phyloP scores from a whole-genome alignment of 1,139 yeast genomes.

The Candida smagusa region DNA sequence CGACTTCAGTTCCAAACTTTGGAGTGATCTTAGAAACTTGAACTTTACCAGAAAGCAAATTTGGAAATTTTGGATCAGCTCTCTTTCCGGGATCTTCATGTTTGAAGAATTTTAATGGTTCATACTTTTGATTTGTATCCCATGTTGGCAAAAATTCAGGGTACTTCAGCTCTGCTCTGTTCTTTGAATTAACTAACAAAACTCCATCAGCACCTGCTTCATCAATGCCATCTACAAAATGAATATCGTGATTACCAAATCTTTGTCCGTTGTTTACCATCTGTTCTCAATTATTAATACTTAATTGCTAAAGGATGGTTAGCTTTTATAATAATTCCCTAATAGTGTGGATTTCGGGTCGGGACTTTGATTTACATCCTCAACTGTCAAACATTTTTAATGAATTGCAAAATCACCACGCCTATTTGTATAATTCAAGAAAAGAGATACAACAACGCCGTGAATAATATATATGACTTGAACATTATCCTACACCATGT shows the following conservation, averaged over 20 bases:
- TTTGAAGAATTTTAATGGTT: slow-evolving; percentile 36
- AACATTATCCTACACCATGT: too few species aligned
- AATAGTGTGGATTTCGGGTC: not conserved
- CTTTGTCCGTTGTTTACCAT: slow-evolving; percentile 11
- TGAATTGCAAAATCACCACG: too few species aligned
- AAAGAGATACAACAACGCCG: too few species aligned
- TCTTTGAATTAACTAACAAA: slow-evolving; percentile 26
- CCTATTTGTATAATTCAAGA: too few species aligned
- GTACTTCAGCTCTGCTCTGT: slow-evolving; percentile 12
- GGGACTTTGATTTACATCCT: not conserved
- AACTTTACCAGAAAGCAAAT: slow-evolving; percentile 40
- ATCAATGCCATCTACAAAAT: slow-evolving; percentile 37
- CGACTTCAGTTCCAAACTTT: slow-evolving; percentile 25
- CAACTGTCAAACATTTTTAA: not conserved
- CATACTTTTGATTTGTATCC: slow-evolving; percentile 40
- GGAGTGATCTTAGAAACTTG: slow-evolving; percentile 24
- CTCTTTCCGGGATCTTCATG: slow-evolving; percentile 51
- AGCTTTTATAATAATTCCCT: not conserved
- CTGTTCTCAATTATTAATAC: too few species aligned
- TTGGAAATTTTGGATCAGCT: slow-evolving; percentile 54
- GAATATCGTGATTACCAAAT: slow-evolving; percentile 42
- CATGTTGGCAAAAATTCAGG: slow-evolving; percentile 49
- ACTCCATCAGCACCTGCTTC: slow-evolving; percentile 38
- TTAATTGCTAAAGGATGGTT: not conserved
- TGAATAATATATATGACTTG: too few species aligned